Evolutionary conservation across 148 eudicot species (phyloP).

Genomic region (Heliamphora exappendiculata): DNA sequence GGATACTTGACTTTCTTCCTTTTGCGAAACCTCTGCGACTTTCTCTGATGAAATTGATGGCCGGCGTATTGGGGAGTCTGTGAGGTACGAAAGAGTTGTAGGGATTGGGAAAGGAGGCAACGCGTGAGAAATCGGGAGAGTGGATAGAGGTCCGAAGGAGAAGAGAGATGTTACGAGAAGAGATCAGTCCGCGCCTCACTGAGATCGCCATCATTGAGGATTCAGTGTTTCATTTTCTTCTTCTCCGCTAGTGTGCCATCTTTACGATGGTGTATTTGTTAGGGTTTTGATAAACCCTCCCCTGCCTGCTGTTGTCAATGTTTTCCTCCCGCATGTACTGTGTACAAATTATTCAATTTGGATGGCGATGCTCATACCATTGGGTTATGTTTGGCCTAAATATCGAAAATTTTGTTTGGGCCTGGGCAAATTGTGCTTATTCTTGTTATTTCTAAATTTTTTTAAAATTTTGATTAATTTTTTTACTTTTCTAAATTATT

Average conservation of each 20-base stretch:
- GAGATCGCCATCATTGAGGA: conserved; percentile 26
- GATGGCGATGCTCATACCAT: no score
- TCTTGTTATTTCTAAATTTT: no score
- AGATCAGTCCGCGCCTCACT: conserved; percentile 22
- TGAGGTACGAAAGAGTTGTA: conserved; percentile 13
- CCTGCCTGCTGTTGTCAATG: neutral
- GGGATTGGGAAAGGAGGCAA: conserved; percentile 17
- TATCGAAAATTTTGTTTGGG: no score
- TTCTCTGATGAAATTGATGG: conserved; percentile 22
- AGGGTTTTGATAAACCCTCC: conserved; percentile 20
- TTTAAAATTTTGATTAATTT: no score
- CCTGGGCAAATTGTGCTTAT: no score
- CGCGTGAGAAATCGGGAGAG: conserved; percentile 20
- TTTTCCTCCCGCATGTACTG: no score
- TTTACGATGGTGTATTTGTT: neutral
- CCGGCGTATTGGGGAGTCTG: conserved; percentile 18
- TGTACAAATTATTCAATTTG: no score
- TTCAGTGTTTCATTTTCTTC: neutral
- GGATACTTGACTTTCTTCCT: conserved; percentile 56
- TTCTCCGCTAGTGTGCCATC: neutral
- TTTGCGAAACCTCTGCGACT: conserved; percentile 60
- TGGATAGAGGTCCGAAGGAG: conserved; percentile 13
- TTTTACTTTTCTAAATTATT: no score
- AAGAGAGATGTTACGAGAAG: conserved; percentile 20
- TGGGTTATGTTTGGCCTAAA: no score